phyloP scores from a whole-genome alignment of 768 basidiomycete genomes.

The Suillus fuscotomentosus region DNA sequence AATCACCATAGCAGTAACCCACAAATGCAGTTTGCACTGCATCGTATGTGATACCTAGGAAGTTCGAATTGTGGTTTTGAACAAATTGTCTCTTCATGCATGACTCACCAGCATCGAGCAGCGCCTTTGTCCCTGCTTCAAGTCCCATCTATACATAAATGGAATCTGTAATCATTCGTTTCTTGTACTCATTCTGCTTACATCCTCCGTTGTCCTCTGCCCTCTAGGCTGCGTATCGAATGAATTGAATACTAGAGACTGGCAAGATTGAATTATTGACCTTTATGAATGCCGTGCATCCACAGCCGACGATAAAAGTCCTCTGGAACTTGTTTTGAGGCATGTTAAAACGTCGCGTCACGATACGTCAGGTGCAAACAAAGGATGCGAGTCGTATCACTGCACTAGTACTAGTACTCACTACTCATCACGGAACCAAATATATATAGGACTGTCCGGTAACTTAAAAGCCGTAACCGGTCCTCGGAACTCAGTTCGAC shows the following conservation, averaged over 20 bases:
- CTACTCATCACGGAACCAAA: not conserved
- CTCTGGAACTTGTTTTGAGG: slow-evolving; percentile 11
- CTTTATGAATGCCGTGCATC: slow-evolving; percentile 79
- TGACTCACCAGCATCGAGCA: slow-evolving; percentile 72
- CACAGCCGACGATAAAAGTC: slow-evolving; percentile 69
- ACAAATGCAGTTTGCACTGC: slow-evolving; percentile 69
- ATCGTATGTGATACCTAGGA: slow-evolving; percentile 79
- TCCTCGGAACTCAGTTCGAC: not conserved
- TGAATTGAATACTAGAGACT: slow-evolving; percentile 5
- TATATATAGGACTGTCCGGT: not conserved
- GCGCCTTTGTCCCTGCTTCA: slow-evolving; percentile 83
- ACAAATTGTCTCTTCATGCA: not conserved
- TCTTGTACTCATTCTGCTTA: slow-evolving; percentile 29
- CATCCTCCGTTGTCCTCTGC: slow-evolving; percentile 68
- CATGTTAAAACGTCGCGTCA: not conserved
- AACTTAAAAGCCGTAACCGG: not conserved
- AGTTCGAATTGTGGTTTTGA: not conserved
- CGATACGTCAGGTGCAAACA: not conserved
- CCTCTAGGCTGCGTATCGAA: slow-evolving; percentile 54
- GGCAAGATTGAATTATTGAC: slow-evolving; percentile 32
- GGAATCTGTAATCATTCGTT: not conserved
- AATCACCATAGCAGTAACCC: slow-evolving; percentile 80
- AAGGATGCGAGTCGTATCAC: not conserved
- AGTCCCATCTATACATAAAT: slow-evolving; percentile 65
- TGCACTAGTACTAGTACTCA: not conserved